Evolutionary conservation across 1,284 basidiomycete genomes (phyloP), one percentile per base, ranked within the genome.

Genomic region (Ustilago loliicola): DNA sequence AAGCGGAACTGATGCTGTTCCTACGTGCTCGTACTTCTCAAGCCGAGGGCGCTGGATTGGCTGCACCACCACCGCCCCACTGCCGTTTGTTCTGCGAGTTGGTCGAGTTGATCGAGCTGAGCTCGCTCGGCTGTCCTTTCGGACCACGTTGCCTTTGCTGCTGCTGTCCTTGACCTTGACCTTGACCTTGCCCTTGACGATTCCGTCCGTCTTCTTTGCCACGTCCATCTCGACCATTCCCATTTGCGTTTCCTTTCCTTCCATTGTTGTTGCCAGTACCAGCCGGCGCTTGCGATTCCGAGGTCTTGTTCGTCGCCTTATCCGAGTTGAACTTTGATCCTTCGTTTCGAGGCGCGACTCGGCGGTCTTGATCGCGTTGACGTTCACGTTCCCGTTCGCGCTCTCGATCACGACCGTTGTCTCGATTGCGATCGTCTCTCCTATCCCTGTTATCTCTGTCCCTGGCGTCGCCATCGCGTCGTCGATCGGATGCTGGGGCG

Each of bases 71-170:
- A 57, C 52, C 34, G 7, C 73, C 73, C 73, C 73, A 76, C 15
- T 55, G 57, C 7, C 73, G 73, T 25, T 71, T 71, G 58, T 67
- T 67, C 21, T 67, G 61, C 38, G 73, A 64, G 17, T 45, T 29
- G n/a, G 73, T 76, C 47, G 73, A 76, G 42, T 76, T 76, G 65
- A 76, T 76, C 50, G 64, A 62, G 54, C 73, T 76, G 47, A 68
- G 52, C 3, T 74, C 72, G 23, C 23, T 56, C 8, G 66, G 72
- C n/a, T 74, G 72, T 30, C 55, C 71, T 47, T 67, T 66, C 13
- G 42, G 25, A 6, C 61, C 54, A 5, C 54, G 50, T 36, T 62
- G 60, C 47, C 57, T 36, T 36, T 66, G 69, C 50, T 72, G 55
- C 45, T 64, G 61, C 45, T 63, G 62, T n/a, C 9, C 36, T 34